Conservation (phyloP, 176 grass and related monocot species). For the Zoysia japonica region DNA sequence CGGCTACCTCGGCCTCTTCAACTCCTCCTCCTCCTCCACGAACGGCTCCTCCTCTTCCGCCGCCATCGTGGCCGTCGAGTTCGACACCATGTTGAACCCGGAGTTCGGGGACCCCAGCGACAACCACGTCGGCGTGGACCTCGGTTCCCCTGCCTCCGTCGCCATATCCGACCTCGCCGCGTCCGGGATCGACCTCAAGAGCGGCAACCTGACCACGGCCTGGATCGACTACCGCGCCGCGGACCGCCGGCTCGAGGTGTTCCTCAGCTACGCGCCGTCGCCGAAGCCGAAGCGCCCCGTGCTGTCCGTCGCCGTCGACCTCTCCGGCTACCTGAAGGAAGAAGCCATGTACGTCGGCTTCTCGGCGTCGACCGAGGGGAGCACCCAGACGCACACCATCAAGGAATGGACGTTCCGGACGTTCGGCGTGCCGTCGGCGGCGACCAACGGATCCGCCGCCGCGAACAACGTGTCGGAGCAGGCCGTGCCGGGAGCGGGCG, state of each 20-base stretch:
- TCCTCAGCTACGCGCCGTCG: slow-evolving; percentile 36
- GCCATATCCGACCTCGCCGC: slow-evolving; percentile 48
- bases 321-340: slow-evolving; percentile 42
- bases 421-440: slow-evolving; percentile 44
- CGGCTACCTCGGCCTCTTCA: slow-evolving; percentile 86
- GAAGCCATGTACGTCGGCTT: slow-evolving; percentile 83
- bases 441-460: slow-evolving; percentile 18
- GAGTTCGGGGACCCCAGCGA: slow-evolving; percentile 61
- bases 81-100: slow-evolving; percentile 63
- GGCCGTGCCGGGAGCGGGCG: background rate
- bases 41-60: slow-evolving; percentile 24
- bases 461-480: slow-evolving; percentile 32
- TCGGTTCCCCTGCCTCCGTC: slow-evolving; percentile 50
- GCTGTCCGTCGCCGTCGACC: slow-evolving; percentile 48
- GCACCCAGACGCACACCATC: slow-evolving; percentile 75
- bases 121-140: slow-evolving; percentile 82
- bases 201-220: slow-evolving; percentile 63
- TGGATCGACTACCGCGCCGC: slow-evolving; percentile 73
- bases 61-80: slow-evolving; percentile 60
- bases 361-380: slow-evolving; percentile 79
- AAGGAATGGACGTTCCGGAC: slow-evolving; percentile 70
- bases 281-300: slow-evolving; percentile 52
- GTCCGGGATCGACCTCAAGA: slow-evolving; percentile 53
- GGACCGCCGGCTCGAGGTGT: slow-evolving; percentile 51
- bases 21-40: background rate